These are phyloP conservation scores for Phyllosticta citriasiana DNA, from an alignment of 2,329 filamentous ascomycete species.

Conservation along the genomic window DNA sequence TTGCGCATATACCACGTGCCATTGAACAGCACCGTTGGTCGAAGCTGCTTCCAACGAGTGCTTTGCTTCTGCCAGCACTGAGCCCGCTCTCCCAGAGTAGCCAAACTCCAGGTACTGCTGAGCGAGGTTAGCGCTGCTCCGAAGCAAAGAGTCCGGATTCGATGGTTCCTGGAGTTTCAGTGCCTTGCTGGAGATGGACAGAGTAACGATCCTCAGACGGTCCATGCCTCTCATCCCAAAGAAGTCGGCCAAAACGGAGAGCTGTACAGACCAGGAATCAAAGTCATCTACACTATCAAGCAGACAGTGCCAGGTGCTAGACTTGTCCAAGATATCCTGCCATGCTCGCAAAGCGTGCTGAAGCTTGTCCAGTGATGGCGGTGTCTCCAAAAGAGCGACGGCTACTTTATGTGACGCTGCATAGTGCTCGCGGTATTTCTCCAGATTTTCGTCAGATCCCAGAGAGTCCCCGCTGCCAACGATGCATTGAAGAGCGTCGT, in stretches of 20 bases:
- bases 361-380: conserved; percentile 18
- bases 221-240: conserved; percentile 48
- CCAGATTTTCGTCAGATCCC: conserved; percentile 25
- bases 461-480: conserved; percentile 6
- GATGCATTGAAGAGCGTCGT: conserved; percentile 7
- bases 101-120: conserved; percentile 50
- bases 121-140: conserved; percentile 38
- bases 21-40: conserved; percentile 39
- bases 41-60: conserved; percentile 31
- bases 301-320: conserved; percentile 29
- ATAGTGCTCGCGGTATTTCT: conserved; percentile 25
- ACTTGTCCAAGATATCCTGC: conserved; percentile 26
- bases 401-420: conserved; percentile 29
- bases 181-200: conserved; percentile 39
- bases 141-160: conserved; percentile 31
- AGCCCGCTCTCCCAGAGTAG: conserved; percentile 48
- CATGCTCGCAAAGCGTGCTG: conserved; percentile 25
- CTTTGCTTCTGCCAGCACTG: conserved; percentile 50
- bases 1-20: conserved; percentile 64
- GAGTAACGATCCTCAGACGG: conserved; percentile 37
- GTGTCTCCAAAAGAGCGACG: conserved; percentile 30
- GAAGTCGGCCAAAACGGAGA: conserved; percentile 46
- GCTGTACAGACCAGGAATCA: conserved; percentile 38
- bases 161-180: conserved; percentile 34
- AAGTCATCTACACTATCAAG: conserved; percentile 39